Evolutionary conservation across 495 filamentous ascomycete genomes (phyloP), one percentile per base, ranked within the genome.

Genomic region (Pyrenopolyporus hunteri): DNA sequence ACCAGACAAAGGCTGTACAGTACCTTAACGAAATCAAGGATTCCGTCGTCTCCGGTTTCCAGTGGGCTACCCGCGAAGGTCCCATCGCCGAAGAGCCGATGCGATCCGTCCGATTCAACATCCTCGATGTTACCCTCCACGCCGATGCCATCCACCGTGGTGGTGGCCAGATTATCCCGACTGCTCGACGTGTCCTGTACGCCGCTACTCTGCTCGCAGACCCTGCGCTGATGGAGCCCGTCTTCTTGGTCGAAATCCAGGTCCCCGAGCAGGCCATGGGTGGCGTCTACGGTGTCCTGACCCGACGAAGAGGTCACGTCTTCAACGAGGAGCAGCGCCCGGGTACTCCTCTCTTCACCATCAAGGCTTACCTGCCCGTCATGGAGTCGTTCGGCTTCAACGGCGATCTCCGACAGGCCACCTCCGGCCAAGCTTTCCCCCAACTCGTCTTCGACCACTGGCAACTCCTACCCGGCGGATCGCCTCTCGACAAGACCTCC

Each of bases 1-100:
- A 99, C 79, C 94, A 97, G 87, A 97, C 93, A 82, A 98, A 98
- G 90, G 94, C 94, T 69, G 94, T 99, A 57, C 94, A 99, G 83
- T 99, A 98, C 87, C 84, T 99, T 56, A 93, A 93, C 83, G 94
- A 99, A 89, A 99, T 99, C 86, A 99, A 99, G 88, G 94, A 99
- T 68, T 98, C 94, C 59, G 89, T 99, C 67, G 93, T 98, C 68
- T 99, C 94, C 69, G 94, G 95, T 84, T 99, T 99, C 91, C 94
- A 99, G 78, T 98, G 95, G 94, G 94, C 94, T 51, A 91, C 93
- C 66, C 88, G 93, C 73, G 94, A 99, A 86, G 94, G 95, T 78
- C 94, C 94, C 67, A 77, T 99, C 72, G 92, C 89, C 66, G 94
- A 99, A 80, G 94, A 99, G 85, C 94, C 95, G 66, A 93, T 99